A percentile compares a stretch with the other conserved stretches of the same genome.
phyloP scores from a whole-genome alignment of 108 stramenopile genomes.

The Skeletonema potamos region DNA sequence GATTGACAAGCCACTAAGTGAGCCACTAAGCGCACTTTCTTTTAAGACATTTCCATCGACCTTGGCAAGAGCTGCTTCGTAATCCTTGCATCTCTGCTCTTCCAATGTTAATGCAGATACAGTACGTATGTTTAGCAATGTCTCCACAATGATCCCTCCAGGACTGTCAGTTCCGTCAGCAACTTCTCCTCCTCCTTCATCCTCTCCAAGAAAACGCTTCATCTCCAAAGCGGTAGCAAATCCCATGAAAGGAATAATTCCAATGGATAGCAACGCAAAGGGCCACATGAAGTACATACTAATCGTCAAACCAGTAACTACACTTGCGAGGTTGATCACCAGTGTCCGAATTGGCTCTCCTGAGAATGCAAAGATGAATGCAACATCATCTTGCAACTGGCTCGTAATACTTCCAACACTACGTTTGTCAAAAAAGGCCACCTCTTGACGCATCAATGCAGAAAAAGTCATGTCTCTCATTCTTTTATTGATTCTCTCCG shows the following conservation, averaged over 20 bases:
- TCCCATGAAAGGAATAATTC: constrained; percentile 67
- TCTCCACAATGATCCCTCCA: constrained; percentile 75
- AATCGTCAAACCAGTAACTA: constrained; percentile 20
- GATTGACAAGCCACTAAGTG: constrained; percentile 26
- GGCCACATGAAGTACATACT: constrained; percentile 66
- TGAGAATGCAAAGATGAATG: constrained; percentile 65
- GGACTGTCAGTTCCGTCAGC: constrained; percentile 57
- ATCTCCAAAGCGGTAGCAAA: constrained; percentile 76
- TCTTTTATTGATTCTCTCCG: constrained; percentile 71
- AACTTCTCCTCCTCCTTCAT: constrained; percentile 45
- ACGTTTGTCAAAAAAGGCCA: constrained; percentile 73
- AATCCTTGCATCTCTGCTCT: constrained; percentile 54
- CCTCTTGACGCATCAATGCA: constrained; percentile 70
- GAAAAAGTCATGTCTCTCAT: constrained; percentile 64
- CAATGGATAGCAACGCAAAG: constrained; percentile 75
- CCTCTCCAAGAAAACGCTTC: constrained; percentile 60
- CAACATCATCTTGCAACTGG: constrained; percentile 83
- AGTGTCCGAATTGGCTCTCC: constrained; percentile 71
- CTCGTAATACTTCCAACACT: constrained; percentile 73
- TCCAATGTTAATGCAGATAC: constrained; percentile 72
- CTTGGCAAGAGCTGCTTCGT: constrained; percentile 49
- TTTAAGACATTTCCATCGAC: constrained; percentile 30
- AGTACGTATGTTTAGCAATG: constrained; percentile 75
- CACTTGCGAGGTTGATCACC: constrained; percentile 54
- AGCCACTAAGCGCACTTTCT: constrained; percentile 29